Evolutionary conservation across 106 monocot genomes (phyloP), one percentile per base, ranked within the genome.

Genomic region (Phalaenopsis aphrodite): DNA sequence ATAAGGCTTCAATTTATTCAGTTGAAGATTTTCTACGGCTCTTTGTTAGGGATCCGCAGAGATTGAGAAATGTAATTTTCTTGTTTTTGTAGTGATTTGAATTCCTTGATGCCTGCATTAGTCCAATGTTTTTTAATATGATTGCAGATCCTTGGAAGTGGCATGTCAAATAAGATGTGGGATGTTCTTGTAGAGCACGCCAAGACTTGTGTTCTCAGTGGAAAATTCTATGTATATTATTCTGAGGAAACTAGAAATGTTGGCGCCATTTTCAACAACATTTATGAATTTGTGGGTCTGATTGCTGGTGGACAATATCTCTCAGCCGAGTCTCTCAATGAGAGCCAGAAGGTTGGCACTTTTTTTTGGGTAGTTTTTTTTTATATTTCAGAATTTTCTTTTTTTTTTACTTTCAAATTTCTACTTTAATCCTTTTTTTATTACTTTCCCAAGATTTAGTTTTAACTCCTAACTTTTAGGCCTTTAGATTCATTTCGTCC

Each of bases 141-240:
- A 82, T 73, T 82, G 57, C 61, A 96, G 93, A 88, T 94, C 78
- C 93, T 96, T 68, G 96, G 96, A 72, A 92, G 87, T 81, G 87
- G 92, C 78, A 94, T 96, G 93, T 96, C 96, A 71, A 96, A 92
- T 81, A 93, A 87, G 83, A 96, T 96, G 96, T 96, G 96, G 96
- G 96, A 96, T 37, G 84, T 80, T 55, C 93, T 96, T 75, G 87
- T 94, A 16, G 96, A 96, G 83, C 96, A 96, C 88, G 90, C 93
- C 2, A 96, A 96, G 75, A 96, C 96, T 21, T 93, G 93, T 78
- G 91, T 92, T 14, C 78, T 96, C 47, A 87, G 91, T 85, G 96
- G 93, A 71, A 96, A 96, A 75, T 82, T 88, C 65, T 93, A 93
- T 80, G 80, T 96, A 56, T 96, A 90, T 77, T 96, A 96, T 78